Evolutionary conservation across 352 stramenopile species (phyloP).

Genomic region (Phytopythium chamaehyphon): DNA sequence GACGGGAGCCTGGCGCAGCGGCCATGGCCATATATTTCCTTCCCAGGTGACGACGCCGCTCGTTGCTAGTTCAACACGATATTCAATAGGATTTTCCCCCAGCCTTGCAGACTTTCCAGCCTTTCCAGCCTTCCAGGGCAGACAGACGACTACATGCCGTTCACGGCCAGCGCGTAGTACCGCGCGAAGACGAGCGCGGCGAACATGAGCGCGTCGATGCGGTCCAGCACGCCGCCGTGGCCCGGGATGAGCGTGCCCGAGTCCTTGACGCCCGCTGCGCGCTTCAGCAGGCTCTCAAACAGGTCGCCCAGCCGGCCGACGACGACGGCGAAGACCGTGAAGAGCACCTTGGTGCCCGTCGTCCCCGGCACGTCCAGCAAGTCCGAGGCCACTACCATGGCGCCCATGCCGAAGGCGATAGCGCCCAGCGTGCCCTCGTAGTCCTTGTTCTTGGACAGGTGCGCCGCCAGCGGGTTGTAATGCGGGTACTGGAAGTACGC

Average conservation of each 20-base stretch:
- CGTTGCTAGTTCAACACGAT: too few relatives aligned
- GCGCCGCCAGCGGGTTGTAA: constrained; percentile 81
- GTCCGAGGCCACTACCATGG: constrained; percentile 70
- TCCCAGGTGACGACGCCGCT: background rate
- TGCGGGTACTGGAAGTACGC: constrained; percentile 78
- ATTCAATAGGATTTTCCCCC: too few relatives aligned
- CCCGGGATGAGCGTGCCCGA: constrained; percentile 93
- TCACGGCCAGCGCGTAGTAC: constrained; percentile 39
- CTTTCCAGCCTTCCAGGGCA: too few relatives aligned
- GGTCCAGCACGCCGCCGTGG: constrained; percentile 93
- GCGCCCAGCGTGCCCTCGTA: constrained; percentile 93
- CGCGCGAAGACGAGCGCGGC: constrained; percentile 56
- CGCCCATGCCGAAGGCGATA: constrained; percentile 68
- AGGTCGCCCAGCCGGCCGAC: constrained; percentile 93
- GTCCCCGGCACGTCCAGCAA: constrained; percentile 72
- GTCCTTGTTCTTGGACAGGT: constrained; percentile 95
- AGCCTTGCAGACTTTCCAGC: too few relatives aligned
- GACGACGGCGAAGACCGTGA: constrained; percentile 89
- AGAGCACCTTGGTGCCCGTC: constrained; percentile 65
- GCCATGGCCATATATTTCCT: constrained; percentile 5
- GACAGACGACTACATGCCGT: background rate
- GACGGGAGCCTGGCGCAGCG: too few relatives aligned
- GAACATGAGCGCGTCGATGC: constrained; percentile 95
- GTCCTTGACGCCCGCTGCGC: constrained; percentile 93
- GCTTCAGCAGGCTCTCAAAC: constrained; percentile 95